Evolutionary conservation across 768 basidiomycete species (phyloP), one percentile per base, ranked within the genome.

Genomic region (Podaxis carcinomalis): DNA sequence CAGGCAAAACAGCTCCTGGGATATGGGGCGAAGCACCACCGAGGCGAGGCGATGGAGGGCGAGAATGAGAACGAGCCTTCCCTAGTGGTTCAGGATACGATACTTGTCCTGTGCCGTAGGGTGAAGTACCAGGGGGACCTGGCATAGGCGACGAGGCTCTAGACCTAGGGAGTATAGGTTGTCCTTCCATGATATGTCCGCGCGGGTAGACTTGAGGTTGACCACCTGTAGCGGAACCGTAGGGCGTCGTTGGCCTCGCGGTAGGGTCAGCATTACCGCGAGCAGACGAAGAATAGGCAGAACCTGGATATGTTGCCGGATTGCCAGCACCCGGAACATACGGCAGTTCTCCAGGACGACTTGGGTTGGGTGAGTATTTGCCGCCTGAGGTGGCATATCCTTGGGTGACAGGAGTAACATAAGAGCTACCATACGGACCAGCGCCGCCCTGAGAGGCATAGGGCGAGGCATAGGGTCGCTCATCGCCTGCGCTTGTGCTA

Each of bases 151-250:
- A 83, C 27, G 82, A 70, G 2, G 82, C 80, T 56, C 85, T 77
- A 23, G 77, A 78, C 50, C 61, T 64, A 36, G 68, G 65, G 75
- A 70, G 72, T 25, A 83, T 73, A 27, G 82, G 77, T 51, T 80
- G 80, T 1, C 86, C 86, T 59, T 82, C 85, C 65, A 86, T 64
- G 44, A 80, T 71, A 71, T 85, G 86, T 1, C 84, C 83, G 3
- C 77, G 71, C 51, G 87, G 83, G 68, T 87, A 87, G n/a, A 80
- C 73, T 3, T 72, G 65, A 11, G 73, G 52, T 36, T 62, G 51
- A 36, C 66, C 57, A 37, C 70, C 68, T 5, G 68, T 68, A 63
- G 62, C 54, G 10, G 70, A 70, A 14, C 67, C 69, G 51, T 78
- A 80, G 2, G 82, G 80, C 14, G 81, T 78, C 27, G 78, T 75